Evolutionary conservation across 768 basidiomycete genomes (phyloP).

Genomic region (Dentipellis sp.): DNA sequence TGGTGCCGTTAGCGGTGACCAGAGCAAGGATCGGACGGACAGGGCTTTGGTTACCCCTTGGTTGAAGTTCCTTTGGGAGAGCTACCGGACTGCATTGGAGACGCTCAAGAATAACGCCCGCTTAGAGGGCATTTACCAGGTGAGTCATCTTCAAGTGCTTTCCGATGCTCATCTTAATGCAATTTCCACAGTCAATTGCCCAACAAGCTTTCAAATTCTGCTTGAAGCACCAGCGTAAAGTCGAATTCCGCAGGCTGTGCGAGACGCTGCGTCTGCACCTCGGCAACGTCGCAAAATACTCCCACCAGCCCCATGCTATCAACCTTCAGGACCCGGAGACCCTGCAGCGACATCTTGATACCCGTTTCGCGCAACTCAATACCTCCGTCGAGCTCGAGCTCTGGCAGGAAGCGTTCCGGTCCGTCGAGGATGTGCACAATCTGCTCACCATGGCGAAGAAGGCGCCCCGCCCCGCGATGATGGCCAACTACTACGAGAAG

Average conservation of each 20-base stretch:
- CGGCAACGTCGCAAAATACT: conserved; percentile 89
- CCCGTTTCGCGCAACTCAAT: conserved; percentile 93
- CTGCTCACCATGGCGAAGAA: conserved; percentile 91
- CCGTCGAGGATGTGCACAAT: conserved; percentile 96
- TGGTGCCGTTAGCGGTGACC: conserved; percentile 82
- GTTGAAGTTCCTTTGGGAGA: conserved; percentile 99
- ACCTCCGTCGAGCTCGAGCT: conserved; percentile 96
- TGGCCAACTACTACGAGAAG: conserved; percentile 99
- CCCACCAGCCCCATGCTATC: conserved; percentile 89
- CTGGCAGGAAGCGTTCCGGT: conserved; percentile 98
- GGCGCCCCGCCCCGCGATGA: conserved; percentile 87
- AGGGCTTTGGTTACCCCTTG: conserved; percentile 92
- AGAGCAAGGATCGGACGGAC: conserved; percentile 92
- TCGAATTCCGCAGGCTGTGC: conserved; percentile 94
- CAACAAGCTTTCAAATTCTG: conserved; percentile 98
- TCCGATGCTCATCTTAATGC: not conserved
- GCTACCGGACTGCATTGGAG: conserved; percentile 91
- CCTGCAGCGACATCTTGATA: conserved; percentile 91
- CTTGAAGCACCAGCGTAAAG: conserved; percentile 84
- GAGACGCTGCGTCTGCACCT: conserved; percentile 95
- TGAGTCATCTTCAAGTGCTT: conserved; percentile 16
- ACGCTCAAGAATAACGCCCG: conserved; percentile 94
- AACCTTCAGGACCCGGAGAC: conserved; percentile 94
- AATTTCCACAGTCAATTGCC: conserved; percentile 65
- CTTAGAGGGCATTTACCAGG: conserved; percentile 91